These are phyloP conservation scores for Gossypioides kirkii DNA, from an alignment of 345 rosid species.

Conservation along the genomic window DNA sequence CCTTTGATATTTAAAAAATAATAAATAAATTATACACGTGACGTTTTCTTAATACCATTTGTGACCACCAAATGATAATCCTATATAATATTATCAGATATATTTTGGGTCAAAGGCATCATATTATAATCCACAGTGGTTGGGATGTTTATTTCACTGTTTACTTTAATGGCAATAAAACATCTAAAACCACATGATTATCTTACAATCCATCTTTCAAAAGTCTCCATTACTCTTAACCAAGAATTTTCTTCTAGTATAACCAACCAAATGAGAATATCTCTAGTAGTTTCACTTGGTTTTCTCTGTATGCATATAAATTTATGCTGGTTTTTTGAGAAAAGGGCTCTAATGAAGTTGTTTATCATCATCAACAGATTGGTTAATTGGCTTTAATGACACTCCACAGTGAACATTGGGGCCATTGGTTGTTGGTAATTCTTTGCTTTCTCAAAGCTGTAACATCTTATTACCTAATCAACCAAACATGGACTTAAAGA, in stretches of 20 bases:
- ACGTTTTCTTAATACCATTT: no score
- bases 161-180: background rate
- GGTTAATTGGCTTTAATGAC: conserved; percentile 30
- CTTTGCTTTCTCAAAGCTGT: conserved; percentile 11
- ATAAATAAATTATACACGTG: background rate
- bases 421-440: conserved; percentile 23
- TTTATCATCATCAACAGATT: background rate
- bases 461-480: conserved; percentile 19
- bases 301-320: no score
- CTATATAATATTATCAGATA: no score
- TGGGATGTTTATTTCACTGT: background rate
- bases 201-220: background rate
- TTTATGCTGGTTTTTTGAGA: no score
- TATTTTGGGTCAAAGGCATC: no score
- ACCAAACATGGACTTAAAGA: conserved; percentile 3
- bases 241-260: no score
- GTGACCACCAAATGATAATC: no score
- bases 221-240: background rate
- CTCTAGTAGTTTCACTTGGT: background rate
- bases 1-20: no score
- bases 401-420: conserved; percentile 34
- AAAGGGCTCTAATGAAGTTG: no score
- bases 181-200: background rate
- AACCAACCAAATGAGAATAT: background rate
- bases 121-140: background rate